These are phyloP conservation scores for Bruguiera sexangula DNA, from an alignment of 345 rosid genomes.

Conservation along the genomic window DNA sequence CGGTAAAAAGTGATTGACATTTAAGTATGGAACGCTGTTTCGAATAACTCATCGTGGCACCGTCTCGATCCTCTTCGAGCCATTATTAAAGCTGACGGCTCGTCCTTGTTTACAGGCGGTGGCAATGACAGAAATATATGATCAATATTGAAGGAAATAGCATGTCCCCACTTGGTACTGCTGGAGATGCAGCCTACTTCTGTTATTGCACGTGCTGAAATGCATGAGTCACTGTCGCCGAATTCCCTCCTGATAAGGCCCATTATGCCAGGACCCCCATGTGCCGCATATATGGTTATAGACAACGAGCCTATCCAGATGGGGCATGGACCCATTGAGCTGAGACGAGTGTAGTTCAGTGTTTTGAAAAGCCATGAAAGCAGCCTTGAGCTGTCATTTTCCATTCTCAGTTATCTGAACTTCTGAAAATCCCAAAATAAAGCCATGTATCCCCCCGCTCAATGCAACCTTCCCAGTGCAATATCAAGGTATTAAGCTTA, in stretches of 20 bases:
- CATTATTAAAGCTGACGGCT: too few relatives aligned
- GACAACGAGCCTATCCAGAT: conserved; percentile 4
- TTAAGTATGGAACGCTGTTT: too few relatives aligned
- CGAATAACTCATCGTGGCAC: too few relatives aligned
- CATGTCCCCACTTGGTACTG: neutral
- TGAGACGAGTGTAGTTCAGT: neutral
- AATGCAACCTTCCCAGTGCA: conserved; percentile 65
- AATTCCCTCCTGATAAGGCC: conserved; percentile 23
- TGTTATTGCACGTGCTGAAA: conserved; percentile 6
- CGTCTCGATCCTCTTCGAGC: too few relatives aligned
- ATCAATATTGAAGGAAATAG: too few relatives aligned
- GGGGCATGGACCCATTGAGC: neutral
- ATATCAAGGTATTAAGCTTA: conserved; percentile 53
- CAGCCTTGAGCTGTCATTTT: conserved; percentile 43
- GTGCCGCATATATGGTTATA: neutral
- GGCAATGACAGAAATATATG: too few relatives aligned
- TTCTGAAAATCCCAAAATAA: conserved; percentile 28
- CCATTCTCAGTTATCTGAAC: conserved; percentile 25
- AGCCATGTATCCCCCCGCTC: conserved; percentile 55
- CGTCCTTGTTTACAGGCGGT: too few relatives aligned
- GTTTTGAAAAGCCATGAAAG: conserved; percentile 44
- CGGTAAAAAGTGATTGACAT: too few relatives aligned
- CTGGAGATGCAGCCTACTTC: neutral
- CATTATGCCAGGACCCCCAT: conserved; percentile 21
- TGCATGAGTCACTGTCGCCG: conserved; percentile 17